phyloP scores from a whole-genome alignment of 306 rosid species.

The Mimosa pudica region DNA sequence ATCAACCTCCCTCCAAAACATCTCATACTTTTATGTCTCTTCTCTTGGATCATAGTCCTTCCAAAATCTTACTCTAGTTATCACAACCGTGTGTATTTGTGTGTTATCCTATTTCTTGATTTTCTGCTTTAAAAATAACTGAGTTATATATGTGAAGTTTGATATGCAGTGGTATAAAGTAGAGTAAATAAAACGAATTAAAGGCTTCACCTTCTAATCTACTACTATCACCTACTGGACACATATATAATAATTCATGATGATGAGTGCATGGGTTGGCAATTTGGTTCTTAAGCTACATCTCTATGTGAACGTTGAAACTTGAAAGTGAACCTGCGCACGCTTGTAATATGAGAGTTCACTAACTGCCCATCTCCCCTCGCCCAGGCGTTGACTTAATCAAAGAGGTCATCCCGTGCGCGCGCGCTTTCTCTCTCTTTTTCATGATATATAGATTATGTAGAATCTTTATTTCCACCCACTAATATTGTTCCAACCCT shows the following conservation, averaged over 20 bases:
- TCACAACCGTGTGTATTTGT: neutral
- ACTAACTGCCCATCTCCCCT: neutral
- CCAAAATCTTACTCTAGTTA: neutral
- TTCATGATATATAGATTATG: neutral
- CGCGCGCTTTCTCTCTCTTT: neutral
- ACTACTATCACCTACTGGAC: neutral
- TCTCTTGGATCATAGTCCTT: neutral
- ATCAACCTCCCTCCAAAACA: neutral
- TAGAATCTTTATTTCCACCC: neutral
- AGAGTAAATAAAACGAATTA: neutral
- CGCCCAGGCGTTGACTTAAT: neutral
- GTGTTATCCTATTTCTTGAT: neutral
- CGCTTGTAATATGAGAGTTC: neutral
- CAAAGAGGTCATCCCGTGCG: neutral
- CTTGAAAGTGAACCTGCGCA: neutral
- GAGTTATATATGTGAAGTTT: neutral
- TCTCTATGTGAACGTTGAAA: neutral
- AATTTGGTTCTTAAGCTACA: neutral
- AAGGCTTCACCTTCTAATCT: neutral
- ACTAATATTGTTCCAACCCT: neutral
- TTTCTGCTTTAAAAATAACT: neutral
- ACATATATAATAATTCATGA: neutral
- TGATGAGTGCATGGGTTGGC: neutral
- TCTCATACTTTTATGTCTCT: neutral
- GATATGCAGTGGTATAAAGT: neutral